phyloP scores from a whole-genome alignment of 140 eudicot species.

The Flaveria floridana region DNA sequence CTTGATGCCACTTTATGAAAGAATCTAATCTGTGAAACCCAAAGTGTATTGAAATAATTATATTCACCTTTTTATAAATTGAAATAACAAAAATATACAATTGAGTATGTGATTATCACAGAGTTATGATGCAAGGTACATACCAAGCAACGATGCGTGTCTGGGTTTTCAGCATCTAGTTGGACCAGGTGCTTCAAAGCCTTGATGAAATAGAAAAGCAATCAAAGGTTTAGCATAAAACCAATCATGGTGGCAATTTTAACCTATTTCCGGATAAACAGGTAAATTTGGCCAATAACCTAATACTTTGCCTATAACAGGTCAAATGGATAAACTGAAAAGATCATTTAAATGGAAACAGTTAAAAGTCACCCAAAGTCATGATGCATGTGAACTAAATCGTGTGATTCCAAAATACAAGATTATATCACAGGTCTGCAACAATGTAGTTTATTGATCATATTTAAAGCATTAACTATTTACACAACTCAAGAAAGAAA shows the following conservation, averaged over 20 bases:
- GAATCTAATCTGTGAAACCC: slow-evolving; percentile 61
- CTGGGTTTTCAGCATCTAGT: slow-evolving; percentile 48
- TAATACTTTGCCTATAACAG: neutral
- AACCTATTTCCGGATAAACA: neutral
- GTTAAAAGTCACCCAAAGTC: slow-evolving; percentile 9
- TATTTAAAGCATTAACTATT: neutral
- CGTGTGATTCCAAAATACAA: neutral
- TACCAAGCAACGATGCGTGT: slow-evolving; percentile 53
- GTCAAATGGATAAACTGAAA: neutral
- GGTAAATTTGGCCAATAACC: neutral
- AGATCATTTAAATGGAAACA: neutral
- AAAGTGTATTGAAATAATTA: neutral
- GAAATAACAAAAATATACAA: too few species aligned
- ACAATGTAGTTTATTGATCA: neutral
- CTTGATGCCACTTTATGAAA: slow-evolving; percentile 75
- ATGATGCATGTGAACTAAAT: neutral
- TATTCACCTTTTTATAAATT: neutral
- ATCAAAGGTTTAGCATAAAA: slow-evolving; percentile 5
- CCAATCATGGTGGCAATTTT: neutral
- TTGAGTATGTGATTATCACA: neutral
- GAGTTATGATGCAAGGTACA: neutral
- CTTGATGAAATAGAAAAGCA: slow-evolving; percentile 37
- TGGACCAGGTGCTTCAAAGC: slow-evolving; percentile 66
- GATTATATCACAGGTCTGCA: neutral
- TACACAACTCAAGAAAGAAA: neutral